Evolutionary conservation across 2,329 filamentous ascomycete species (phyloP).

Genomic region (Fusarium sp.): DNA sequence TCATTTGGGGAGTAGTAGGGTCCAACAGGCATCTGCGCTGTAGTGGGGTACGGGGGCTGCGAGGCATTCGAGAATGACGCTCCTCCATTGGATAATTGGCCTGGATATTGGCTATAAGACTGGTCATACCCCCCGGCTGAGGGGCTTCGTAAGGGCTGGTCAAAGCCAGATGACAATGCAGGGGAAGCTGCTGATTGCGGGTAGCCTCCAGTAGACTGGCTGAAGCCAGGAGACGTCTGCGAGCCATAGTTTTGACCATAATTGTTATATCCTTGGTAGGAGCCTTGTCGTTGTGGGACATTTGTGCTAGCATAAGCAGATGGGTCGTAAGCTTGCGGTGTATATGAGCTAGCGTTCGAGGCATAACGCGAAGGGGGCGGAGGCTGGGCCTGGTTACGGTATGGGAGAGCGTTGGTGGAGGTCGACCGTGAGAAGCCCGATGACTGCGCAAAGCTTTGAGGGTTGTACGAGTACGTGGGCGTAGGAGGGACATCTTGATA

Average conservation of each 20-base stretch:
- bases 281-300: slow-evolving; percentile 62
- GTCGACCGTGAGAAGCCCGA: slow-evolving; percentile 57
- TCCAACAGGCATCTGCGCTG: slow-evolving; percentile 64
- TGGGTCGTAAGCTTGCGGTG: slow-evolving; percentile 68
- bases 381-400: slow-evolving; percentile 55
- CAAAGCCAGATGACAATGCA: slow-evolving; percentile 52
- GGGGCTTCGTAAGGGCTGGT: slow-evolving; percentile 55
- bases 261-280: slow-evolving; percentile 60
- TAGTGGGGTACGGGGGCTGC: slow-evolving; percentile 63
- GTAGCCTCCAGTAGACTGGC: slow-evolving; percentile 49
- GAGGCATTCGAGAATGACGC: slow-evolving; percentile 51
- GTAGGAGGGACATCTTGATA: slow-evolving; percentile 61
- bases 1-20: slow-evolving; percentile 62
- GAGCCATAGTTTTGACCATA: slow-evolving; percentile 58
- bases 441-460: slow-evolving; percentile 67
- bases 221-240: slow-evolving; percentile 51
- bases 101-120: slow-evolving; percentile 51
- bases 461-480: slow-evolving; percentile 73
- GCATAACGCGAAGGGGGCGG: slow-evolving; percentile 53
- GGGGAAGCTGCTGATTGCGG: slow-evolving; percentile 46
- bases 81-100: slow-evolving; percentile 55
- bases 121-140: slow-evolving; percentile 52
- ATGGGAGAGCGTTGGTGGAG: slow-evolving; percentile 63
- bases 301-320: slow-evolving; percentile 65
- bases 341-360: slow-evolving; percentile 57